These are phyloP conservation scores for Tetragonia tetragonoides DNA, from an alignment of 148 eudicot genomes.

Conservation along the genomic window DNA sequence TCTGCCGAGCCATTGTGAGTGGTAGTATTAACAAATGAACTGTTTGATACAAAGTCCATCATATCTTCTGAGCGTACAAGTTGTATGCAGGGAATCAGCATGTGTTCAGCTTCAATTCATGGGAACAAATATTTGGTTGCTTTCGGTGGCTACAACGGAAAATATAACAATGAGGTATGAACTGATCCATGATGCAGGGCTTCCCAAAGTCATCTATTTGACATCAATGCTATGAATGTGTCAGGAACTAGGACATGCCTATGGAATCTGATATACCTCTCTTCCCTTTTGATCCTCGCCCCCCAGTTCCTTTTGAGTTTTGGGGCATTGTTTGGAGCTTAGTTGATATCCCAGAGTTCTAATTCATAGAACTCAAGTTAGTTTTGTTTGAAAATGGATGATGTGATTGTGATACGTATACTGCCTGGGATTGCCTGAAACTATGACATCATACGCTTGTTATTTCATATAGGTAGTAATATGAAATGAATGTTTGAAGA, in stretches of 20 bases:
- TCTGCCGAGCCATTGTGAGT: neutral
- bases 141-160: slow-evolving; percentile 97
- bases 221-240: neutral
- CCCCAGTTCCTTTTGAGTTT: neutral
- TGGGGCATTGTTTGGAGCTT: neutral
- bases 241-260: neutral
- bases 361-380: neutral
- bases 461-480: no score
- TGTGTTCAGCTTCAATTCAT: slow-evolving; percentile 51
- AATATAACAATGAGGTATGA: slow-evolving; percentile 88
- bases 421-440: no score
- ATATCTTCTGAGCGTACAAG: neutral
- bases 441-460: no score
- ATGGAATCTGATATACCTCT: neutral
- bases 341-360: neutral
- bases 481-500: neutral
- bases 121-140: slow-evolving; percentile 73
- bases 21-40: neutral
- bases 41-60: neutral
- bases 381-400: neutral
- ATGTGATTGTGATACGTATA: neutral
- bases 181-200: neutral
- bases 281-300: neutral
- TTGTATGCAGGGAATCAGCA: slow-evolving; percentile 73
- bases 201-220: neutral